phyloP scores from a whole-genome alignment of 1,284 basidiomycete genomes.

The Meira miltonrushii region DNA sequence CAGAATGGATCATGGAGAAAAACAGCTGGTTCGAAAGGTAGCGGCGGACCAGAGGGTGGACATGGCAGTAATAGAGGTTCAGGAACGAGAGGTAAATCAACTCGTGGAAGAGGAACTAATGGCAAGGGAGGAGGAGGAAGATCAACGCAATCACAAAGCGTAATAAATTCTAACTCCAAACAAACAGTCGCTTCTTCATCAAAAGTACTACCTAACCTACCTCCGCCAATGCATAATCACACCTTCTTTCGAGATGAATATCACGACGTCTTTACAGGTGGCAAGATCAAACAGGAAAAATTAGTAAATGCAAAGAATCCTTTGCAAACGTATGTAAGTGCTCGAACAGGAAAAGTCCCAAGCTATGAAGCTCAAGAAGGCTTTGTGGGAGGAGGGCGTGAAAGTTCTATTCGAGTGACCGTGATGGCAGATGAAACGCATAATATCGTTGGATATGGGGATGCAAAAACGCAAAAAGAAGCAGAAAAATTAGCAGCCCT shows the following conservation, averaged over 20 bases:
- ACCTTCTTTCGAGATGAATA: constrained; percentile 32
- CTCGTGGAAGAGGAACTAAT: background rate
- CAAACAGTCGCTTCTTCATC: background rate
- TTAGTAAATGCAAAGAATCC: constrained; percentile 44
- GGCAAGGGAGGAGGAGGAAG: background rate
- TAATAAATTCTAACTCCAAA: background rate
- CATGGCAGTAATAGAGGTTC: background rate
- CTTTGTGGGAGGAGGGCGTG: constrained; percentile 27
- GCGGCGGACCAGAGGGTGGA: background rate
- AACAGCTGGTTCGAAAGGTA: background rate
- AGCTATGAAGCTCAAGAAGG: constrained; percentile 30
- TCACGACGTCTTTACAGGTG: constrained; percentile 24
- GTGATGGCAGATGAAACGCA: constrained; percentile 26
- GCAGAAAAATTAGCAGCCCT: constrained; percentile 57
- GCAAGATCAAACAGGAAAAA: constrained; percentile 29
- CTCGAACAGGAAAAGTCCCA: constrained; percentile 26
- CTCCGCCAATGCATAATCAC: constrained; percentile 21
- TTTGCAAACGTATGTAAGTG: constrained; percentile 32
- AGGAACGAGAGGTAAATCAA: background rate
- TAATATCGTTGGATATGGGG: constrained; percentile 59
- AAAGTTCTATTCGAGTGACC: constrained; percentile 24
- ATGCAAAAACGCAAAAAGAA: constrained; percentile 64
- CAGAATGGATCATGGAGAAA: background rate
- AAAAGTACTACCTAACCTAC: constrained; percentile 29
- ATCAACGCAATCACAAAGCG: background rate